Conservation (phyloP, 2,329 filamentous ascomycete species). For the Dothideomycetidae sp. region DNA sequence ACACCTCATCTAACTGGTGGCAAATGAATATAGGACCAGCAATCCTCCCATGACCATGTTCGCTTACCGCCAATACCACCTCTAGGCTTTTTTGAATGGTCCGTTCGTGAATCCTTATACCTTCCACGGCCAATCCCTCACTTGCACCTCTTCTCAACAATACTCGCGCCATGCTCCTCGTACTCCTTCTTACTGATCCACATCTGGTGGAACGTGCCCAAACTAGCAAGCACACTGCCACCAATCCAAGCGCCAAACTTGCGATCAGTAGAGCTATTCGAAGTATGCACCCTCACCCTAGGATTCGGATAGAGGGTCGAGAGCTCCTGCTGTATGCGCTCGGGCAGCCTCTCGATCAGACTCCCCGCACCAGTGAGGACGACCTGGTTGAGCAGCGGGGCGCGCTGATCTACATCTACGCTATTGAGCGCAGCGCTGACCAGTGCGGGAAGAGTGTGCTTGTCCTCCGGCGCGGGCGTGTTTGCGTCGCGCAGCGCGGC, state of each 20-base stretch:
- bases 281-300: slow-evolving; percentile 76
- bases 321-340: slow-evolving; percentile 76
- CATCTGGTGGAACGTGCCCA: slow-evolving; percentile 96
- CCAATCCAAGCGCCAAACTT: slow-evolving; percentile 94
- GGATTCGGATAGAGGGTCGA: slow-evolving; percentile 68
- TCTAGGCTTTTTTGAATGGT: no score
- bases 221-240: slow-evolving; percentile 82
- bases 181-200: slow-evolving; percentile 98
- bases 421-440: slow-evolving; percentile 62
- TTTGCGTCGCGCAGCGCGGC: slow-evolving; percentile 47
- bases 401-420: slow-evolving; percentile 79
- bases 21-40: no score
- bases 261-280: slow-evolving; percentile 72
- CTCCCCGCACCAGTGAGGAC: slow-evolving; percentile 84
- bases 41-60: no score
- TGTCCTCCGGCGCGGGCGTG: slow-evolving; percentile 38
- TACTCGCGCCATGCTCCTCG: slow-evolving; percentile 78
- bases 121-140: slow-evolving; percentile 25
- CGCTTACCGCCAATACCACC: no score
- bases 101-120: neutral
- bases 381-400: slow-evolving; percentile 72
- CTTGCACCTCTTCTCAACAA: slow-evolving; percentile 95
- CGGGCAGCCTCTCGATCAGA: slow-evolving; percentile 80
- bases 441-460: slow-evolving; percentile 70
- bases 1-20: no score